phyloP scores from a whole-genome alignment of 208 protist species.

The Porcisia hertigi region DNA sequence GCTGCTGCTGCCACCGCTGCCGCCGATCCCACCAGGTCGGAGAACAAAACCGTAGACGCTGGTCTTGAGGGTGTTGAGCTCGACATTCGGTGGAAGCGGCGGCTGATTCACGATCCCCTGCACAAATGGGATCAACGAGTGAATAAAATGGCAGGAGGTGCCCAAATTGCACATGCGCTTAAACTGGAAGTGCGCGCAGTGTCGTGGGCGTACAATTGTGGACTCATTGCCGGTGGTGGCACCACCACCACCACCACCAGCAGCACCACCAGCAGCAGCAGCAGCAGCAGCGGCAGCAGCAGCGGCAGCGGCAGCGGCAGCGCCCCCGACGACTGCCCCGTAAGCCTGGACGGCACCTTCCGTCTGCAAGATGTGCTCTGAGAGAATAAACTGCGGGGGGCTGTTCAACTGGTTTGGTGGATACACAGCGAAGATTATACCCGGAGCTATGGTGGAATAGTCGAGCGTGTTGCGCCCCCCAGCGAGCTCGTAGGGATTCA shows the following conservation, averaged over 20 bases:
- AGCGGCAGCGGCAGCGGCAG: too few species aligned
- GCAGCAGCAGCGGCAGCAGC: too few species aligned
- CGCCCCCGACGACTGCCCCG: slow-evolving; percentile 13
- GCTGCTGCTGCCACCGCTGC: not conserved
- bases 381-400: slow-evolving; percentile 53
- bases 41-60: slow-evolving; percentile 10
- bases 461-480: slow-evolving; percentile 55
- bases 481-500: slow-evolving; percentile 30
- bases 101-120: slow-evolving; percentile 43
- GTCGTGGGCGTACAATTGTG: slow-evolving; percentile 41
- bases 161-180: slow-evolving; percentile 78
- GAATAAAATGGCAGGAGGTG: slow-evolving; percentile 64
- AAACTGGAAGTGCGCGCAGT: slow-evolving; percentile 86
- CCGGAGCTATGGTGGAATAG: slow-evolving; percentile 51
- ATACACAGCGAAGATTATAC: slow-evolving; percentile 53
- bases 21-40: not conserved
- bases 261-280: too few species aligned
- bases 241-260: not conserved
- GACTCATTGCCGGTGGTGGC: slow-evolving; percentile 1
- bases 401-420: slow-evolving; percentile 58
- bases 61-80: not conserved
- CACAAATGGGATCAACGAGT: slow-evolving; percentile 66
- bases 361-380: slow-evolving; percentile 61
- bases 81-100: slow-evolving; percentile 1
- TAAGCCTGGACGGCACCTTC: slow-evolving; percentile 41